A percentile compares a stretch with the other conserved stretches of the same genome.
Conservation (phyloP, 352 stramenopile species). For the Phytophthora vignae region DNA sequence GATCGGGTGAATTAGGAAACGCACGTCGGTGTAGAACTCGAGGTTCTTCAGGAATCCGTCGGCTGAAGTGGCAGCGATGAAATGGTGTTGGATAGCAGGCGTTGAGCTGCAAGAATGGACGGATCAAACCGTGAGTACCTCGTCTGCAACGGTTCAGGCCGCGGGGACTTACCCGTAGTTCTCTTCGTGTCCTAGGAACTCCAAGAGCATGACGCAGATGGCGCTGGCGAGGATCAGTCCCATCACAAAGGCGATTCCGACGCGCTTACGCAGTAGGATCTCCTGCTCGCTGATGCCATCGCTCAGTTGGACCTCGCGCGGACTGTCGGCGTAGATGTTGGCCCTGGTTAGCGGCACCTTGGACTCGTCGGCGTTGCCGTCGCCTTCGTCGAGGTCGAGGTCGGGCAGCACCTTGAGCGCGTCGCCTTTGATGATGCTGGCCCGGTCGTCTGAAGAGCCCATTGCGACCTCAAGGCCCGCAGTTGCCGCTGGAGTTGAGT, state of each 20-base stretch:
- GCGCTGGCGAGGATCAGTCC: conserved; percentile 68
- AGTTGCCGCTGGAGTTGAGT: conserved; percentile 12
- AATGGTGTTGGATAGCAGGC: conserved; percentile 77
- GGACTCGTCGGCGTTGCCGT: conserved; percentile 38
- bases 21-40: conserved; percentile 77
- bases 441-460: conserved; percentile 51
- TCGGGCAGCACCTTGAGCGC: conserved; percentile 50
- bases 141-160: not conserved
- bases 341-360: conserved; percentile 52
- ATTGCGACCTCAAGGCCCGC: conserved; percentile 21
- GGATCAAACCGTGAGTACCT: conserved; percentile 7
- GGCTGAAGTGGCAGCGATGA: conserved; percentile 77
- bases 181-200: conserved; percentile 69
- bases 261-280: conserved; percentile 54
- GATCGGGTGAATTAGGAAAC: not conserved
- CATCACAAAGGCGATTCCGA: conserved; percentile 65
- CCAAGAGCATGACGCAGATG: conserved; percentile 72
- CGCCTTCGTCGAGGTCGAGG: conserved; percentile 40
- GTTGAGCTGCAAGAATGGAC: conserved; percentile 49
- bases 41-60: conserved; percentile 73
- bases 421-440: conserved; percentile 61
- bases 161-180: conserved; percentile 61
- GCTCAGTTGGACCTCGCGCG: conserved; percentile 42
- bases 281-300: conserved; percentile 56
- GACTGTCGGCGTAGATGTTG: conserved; percentile 81